Evolutionary conservation across 2,329 filamentous ascomycete genomes (phyloP), one percentile per base, ranked within the genome.

Genomic region (Penicillium griseofulvum): DNA sequence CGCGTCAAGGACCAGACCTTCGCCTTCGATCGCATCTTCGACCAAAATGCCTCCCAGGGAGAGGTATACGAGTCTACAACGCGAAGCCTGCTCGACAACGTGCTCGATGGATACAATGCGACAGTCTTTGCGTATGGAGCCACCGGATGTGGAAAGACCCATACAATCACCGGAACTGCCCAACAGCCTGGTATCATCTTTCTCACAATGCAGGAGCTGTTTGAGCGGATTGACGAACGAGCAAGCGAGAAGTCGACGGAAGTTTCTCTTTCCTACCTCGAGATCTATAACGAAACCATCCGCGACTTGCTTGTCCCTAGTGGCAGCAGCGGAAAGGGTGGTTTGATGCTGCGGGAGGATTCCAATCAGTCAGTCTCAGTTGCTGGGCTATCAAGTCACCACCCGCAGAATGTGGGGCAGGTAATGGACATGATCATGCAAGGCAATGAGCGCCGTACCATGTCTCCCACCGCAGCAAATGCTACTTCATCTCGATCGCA

Each of bases 201-300:
- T 76, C 78, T 99, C 66, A 97, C 94, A 1, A 99, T 99, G 92
- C 93, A 97, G 74, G 94, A 99, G 75, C 80, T 99, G 24, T 99
- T 99, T 69, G 94, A 99, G 77, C 90, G 93, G 74, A 96, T 99
- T 63, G 80, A 81, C n/a, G 94, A 97, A 54, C 78, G 90, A 51
- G 87, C 87, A 59, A 86, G 89, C 55, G 91, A 96, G 57, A 97
- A 97, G 75, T 81, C 86, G 28, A 94, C 91, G 4, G 94, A 97
- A 68, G 80, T 99, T 51, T 91, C 92, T 0, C 83, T 99, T 16
- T 97, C 92, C 0, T 99, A 97, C 68, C 82, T 99, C 36, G 94
- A 99, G 71, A 99, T 99, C 61, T 99, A 99, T 81, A 99, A 99
- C 71, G 94, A 99, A 78, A 97, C 92, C 0, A 99, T 99, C 67